phyloP scores from a whole-genome alignment of 345 rosid genomes.

The Salix koriyanagi region DNA sequence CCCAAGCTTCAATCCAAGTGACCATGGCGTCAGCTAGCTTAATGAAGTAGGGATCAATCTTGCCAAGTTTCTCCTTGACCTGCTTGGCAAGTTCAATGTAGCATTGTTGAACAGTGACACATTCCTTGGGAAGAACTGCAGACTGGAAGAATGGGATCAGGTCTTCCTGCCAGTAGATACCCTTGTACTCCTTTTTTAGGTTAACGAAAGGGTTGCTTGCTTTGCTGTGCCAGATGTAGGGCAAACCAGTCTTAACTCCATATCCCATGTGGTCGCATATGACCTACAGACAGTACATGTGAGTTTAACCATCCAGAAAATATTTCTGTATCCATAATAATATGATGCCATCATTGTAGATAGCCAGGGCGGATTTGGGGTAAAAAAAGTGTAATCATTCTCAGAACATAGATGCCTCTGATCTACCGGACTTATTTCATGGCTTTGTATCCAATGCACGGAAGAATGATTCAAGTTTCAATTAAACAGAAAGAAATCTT shows the following conservation, averaged over 20 bases:
- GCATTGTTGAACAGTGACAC: slow-evolving; percentile 45
- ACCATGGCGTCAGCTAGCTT: slow-evolving; percentile 52
- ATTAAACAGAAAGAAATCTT: not conserved
- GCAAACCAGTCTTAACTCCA: slow-evolving; percentile 48
- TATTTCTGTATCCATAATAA: not conserved
- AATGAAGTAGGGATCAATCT: slow-evolving; percentile 41
- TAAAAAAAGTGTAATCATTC: not conserved
- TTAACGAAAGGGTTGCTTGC: slow-evolving; percentile 44
- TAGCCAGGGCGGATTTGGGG: not conserved
- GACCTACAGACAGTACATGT: slow-evolving; percentile 24
- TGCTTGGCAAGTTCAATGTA: slow-evolving; percentile 41
- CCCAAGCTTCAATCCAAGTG: slow-evolving; percentile 57
- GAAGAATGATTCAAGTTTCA: not conserved
- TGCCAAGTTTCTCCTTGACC: slow-evolving; percentile 40
- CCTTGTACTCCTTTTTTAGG: slow-evolving; percentile 39
- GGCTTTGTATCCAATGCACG: not conserved
- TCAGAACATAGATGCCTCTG: not conserved
- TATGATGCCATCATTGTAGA: not conserved
- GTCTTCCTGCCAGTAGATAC: slow-evolving; percentile 47
- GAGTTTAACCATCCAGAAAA: not conserved
- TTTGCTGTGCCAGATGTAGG: slow-evolving; percentile 41
- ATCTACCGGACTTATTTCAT: not conserved
- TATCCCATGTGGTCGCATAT: slow-evolving; percentile 57
- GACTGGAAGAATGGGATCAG: slow-evolving; percentile 47
- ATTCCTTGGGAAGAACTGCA: slow-evolving; percentile 37